Percentiles rank a stretch among this genome's conserved stretches.
phyloP scores from a whole-genome alignment of 2,329 filamentous ascomycete species.

The Arachnomyces sp. region DNA sequence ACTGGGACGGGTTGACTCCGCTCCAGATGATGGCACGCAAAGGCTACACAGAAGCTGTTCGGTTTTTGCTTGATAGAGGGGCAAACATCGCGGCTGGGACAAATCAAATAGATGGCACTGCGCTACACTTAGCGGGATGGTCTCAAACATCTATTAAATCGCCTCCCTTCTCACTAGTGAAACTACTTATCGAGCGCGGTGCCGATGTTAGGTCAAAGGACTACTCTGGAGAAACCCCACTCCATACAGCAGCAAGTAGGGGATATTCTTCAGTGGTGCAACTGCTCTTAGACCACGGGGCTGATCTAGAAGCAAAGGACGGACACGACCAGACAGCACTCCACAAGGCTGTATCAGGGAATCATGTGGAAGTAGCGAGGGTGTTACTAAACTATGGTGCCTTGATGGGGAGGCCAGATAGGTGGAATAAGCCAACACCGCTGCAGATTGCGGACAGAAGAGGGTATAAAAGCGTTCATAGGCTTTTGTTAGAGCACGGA shows the following conservation, averaged over 20 bases:
- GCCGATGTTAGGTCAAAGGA: too few relatives aligned
- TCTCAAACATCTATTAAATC: too few relatives aligned
- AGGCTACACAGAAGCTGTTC: neutral
- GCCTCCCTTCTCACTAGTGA: too few relatives aligned
- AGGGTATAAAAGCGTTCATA: too few relatives aligned
- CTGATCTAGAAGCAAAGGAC: conserved; percentile 37
- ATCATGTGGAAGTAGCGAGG: conserved; percentile 12
- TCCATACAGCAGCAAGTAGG: conserved; percentile 11
- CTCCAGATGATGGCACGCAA: neutral
- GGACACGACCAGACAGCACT: conserved; percentile 15
- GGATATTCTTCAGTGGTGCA: conserved; percentile 16
- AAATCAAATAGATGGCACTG: too few relatives aligned
- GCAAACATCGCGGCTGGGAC: neutral
- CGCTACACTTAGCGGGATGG: too few relatives aligned
- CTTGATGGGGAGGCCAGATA: neutral
- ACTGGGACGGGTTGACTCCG: neutral
- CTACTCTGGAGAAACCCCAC: conserved; percentile 6
- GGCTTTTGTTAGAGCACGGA: too few relatives aligned
- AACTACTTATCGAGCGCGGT: too few relatives aligned
- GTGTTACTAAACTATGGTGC: conserved; percentile 13
- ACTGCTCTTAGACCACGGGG: conserved; percentile 37
- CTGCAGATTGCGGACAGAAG: too few relatives aligned
- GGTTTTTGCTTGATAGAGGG: conserved; percentile 1
- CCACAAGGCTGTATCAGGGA: conserved; percentile 15
- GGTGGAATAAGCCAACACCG: too few relatives aligned